Evolutionary conservation across 768 basidiomycete species (phyloP).

Genomic region (Collybiopsis confluens): DNA sequence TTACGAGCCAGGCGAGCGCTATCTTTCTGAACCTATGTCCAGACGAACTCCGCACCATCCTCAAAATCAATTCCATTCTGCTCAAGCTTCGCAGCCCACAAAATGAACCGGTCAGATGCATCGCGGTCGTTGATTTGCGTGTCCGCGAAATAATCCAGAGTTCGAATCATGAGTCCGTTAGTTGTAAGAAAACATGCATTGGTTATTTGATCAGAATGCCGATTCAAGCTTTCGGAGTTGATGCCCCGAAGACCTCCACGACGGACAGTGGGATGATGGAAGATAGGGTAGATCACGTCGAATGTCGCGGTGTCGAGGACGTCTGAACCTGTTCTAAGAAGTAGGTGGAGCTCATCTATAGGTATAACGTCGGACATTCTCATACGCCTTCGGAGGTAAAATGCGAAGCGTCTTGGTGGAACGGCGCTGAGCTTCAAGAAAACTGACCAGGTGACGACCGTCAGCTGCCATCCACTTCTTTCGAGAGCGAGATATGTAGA

Average conservation of each 20-base stretch:
- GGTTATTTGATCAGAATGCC: conserved; percentile 26
- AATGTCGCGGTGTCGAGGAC: conserved; percentile 42
- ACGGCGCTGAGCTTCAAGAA: conserved; percentile 39
- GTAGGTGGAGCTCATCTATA: conserved; percentile 36
- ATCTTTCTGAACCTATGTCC: conserved; percentile 29
- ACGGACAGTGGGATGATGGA: conserved; percentile 31
- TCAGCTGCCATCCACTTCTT: conserved; percentile 15
- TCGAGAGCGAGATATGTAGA: no score
- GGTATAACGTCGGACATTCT: conserved; percentile 31
- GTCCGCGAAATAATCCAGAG: conserved; percentile 44
- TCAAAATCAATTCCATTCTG: conserved; percentile 44
- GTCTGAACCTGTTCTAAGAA: conserved; percentile 36
- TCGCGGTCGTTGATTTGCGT: conserved; percentile 37
- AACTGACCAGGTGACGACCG: conserved; percentile 24
- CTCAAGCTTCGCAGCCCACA: conserved; percentile 52
- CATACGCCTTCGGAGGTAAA: conserved; percentile 26
- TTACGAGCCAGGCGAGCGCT: no score
- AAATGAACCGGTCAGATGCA: conserved; percentile 50
- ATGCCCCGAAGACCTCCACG: conserved; percentile 45
- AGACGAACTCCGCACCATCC: conserved; percentile 52
- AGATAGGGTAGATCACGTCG: conserved; percentile 25
- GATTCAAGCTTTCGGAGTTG: conserved; percentile 38
- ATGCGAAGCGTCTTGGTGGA: conserved; percentile 38
- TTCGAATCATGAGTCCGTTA: conserved; percentile 31
- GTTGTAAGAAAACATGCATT: conserved; percentile 4